Percentiles rank a stretch among this genome's conserved stretches.
Conservation (phyloP, 768 basidiomycete species). For the Mycena crocata region DNA sequence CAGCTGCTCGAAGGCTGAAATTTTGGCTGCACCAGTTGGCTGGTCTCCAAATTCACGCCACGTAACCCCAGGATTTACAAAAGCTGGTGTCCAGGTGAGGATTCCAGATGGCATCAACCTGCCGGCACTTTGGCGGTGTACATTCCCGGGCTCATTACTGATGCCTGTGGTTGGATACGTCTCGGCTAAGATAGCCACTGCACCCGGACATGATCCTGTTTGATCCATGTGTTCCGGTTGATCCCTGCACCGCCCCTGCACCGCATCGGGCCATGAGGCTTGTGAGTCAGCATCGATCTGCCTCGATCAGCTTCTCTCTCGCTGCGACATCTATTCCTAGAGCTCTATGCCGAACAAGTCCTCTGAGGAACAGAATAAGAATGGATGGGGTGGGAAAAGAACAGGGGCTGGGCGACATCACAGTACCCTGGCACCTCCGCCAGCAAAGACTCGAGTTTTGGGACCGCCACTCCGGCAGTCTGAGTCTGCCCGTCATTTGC, state of each 20-base stretch:
- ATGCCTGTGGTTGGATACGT: no score
- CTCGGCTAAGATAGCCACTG: slow-evolving; percentile 9
- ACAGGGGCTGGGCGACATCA: neutral
- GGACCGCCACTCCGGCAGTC: neutral
- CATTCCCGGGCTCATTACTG: no score
- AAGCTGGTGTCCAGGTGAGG: no score
- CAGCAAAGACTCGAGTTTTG: neutral
- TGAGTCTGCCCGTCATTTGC: no score
- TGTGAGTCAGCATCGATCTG: no score
- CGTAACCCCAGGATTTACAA: no score
- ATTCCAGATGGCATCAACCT: no score
- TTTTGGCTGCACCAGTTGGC: no score
- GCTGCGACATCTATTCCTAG: neutral
- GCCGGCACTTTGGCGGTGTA: no score
- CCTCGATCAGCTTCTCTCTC: neutral
- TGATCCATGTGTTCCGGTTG: neutral
- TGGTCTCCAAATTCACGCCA: no score
- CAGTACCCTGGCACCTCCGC: neutral
- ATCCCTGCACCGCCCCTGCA: neutral
- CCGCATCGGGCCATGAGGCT: no score
- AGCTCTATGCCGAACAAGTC: neutral
- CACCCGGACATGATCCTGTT: slow-evolving; percentile 2
- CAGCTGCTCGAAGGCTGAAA: no score
- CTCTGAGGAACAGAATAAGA: neutral
- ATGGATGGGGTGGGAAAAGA: neutral